Percentiles rank a stretch among this genome's conserved stretches.
Evolutionary conservation across 352 stramenopile genomes (phyloP).

Genomic region (Globisporangium radiosum): DNA sequence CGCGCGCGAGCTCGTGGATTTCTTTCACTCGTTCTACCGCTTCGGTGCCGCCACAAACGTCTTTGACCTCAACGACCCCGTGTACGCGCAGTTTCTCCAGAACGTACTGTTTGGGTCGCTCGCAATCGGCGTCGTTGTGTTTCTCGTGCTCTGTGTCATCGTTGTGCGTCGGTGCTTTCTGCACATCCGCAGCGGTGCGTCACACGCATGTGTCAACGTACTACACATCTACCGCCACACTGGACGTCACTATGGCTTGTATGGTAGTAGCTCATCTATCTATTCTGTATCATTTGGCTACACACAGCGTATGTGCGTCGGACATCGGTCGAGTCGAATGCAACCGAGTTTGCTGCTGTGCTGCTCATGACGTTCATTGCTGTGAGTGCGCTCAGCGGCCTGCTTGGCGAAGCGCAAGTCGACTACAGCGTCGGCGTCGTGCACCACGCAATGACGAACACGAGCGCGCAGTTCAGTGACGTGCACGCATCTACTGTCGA

Average conservation of each 20-base stretch:
- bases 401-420: slow-evolving; percentile 72
- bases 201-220: too few species aligned
- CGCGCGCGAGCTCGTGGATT: slow-evolving; percentile 52
- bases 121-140: slow-evolving; percentile 49
- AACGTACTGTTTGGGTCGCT: slow-evolving; percentile 70
- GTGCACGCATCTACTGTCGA: slow-evolving; percentile 29
- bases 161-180: slow-evolving; percentile 64
- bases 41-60: slow-evolving; percentile 42
- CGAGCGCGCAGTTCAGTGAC: slow-evolving; percentile 42
- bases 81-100: slow-evolving; percentile 59
- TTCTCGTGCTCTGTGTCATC: slow-evolving; percentile 56
- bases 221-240: too few species aligned
- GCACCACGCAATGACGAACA: slow-evolving; percentile 68
- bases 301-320: slow-evolving; percentile 34
- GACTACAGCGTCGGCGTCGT: slow-evolving; percentile 79
- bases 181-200: slow-evolving; percentile 59
- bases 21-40: slow-evolving; percentile 82
- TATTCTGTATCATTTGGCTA: background rate
- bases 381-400: slow-evolving; percentile 57
- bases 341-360: slow-evolving; percentile 64
- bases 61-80: slow-evolving; percentile 47
- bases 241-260: too few species aligned
- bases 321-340: slow-evolving; percentile 35
- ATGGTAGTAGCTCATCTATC: too few species aligned
- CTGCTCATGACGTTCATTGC: slow-evolving; percentile 66